Percentiles rank a stretch among this genome's conserved stretches.
phyloP scores from a whole-genome alignment of 148 eudicot species.

The Vaccinium vitisidaea region DNA sequence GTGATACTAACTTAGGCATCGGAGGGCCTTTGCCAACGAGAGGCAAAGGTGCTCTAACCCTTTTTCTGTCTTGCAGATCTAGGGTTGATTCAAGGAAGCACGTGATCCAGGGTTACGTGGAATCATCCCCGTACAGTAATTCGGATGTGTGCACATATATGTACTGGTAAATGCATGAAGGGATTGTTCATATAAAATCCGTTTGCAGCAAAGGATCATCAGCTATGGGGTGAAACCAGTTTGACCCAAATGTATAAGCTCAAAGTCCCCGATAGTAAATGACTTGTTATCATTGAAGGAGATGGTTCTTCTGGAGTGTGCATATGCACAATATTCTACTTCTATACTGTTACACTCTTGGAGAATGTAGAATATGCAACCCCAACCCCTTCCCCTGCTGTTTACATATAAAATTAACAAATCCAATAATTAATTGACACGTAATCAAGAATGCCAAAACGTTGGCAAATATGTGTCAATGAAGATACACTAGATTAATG shows the following conservation, averaged over 20 bases:
- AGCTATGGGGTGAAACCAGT: slow-evolving; percentile 36
- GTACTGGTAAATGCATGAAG: not conserved
- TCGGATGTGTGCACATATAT: not conserved
- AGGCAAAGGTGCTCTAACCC: too few relatives aligned
- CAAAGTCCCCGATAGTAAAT: slow-evolving; percentile 34
- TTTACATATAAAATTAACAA: too few relatives aligned
- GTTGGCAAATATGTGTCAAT: too few relatives aligned
- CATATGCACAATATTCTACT: slow-evolving; percentile 54
- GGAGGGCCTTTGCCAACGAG: too few relatives aligned
- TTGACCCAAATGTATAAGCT: slow-evolving; percentile 26
- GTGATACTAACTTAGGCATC: too few relatives aligned
- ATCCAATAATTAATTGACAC: too few relatives aligned
- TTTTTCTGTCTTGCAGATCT: too few relatives aligned
- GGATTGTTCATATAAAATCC: not conserved
- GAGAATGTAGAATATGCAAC: slow-evolving; percentile 33
- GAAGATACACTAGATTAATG: too few relatives aligned
- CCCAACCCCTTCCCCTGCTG: slow-evolving; percentile 61
- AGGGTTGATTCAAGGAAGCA: too few relatives aligned
- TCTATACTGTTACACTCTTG: slow-evolving; percentile 36
- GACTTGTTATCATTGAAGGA: slow-evolving; percentile 22
- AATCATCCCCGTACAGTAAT: too few relatives aligned
- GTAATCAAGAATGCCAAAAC: too few relatives aligned
- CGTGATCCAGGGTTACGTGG: too few relatives aligned
- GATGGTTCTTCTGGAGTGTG: slow-evolving; percentile 38
- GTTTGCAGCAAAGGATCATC: slow-evolving; percentile 22